phyloP scores from a whole-genome alignment of 1,139 yeast species.

The Debaryomyces psychrophilus region DNA sequence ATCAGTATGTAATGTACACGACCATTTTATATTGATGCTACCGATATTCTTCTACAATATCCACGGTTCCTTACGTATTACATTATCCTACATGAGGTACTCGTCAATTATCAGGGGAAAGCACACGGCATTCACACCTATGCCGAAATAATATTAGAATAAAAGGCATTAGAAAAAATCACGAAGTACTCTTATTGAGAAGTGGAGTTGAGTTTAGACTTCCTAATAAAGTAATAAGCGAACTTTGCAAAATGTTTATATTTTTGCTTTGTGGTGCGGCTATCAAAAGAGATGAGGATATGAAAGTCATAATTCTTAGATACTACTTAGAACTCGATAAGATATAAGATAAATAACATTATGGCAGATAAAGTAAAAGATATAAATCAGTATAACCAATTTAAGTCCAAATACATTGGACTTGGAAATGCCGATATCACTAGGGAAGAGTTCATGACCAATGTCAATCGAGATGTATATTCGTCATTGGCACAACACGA shows the following conservation, averaged over 20 bases:
- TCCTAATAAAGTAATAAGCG: constrained; percentile 1
- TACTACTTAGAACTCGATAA: not conserved
- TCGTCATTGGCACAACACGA: constrained; percentile 74
- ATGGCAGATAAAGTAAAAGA: constrained; percentile 76
- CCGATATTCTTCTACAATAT: not conserved
- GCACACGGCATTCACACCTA: not conserved
- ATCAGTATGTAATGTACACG: constrained; percentile 1
- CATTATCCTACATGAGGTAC: not conserved
- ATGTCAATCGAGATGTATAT: constrained; percentile 74
- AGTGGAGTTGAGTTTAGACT: constrained; percentile 6
- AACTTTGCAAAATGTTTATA: not conserved
- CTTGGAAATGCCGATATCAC: constrained; percentile 74
- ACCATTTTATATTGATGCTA: not conserved
- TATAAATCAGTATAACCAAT: constrained; percentile 60
- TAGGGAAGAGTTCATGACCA: constrained; percentile 45
- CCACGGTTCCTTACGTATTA: not conserved
- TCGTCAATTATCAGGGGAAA: not conserved
- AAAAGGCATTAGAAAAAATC: not conserved
- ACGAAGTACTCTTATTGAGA: not conserved
- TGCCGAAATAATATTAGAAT: not conserved
- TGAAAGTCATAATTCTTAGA: not conserved
- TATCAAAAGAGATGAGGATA: not conserved
- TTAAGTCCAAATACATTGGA: constrained; percentile 67
- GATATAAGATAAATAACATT: not conserved
- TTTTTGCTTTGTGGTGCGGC: not conserved